Percentiles rank a stretch among this genome's conserved stretches.
Conservation (phyloP, 192 early-diverging fungal species). For the Coemansia sp. region DNA sequence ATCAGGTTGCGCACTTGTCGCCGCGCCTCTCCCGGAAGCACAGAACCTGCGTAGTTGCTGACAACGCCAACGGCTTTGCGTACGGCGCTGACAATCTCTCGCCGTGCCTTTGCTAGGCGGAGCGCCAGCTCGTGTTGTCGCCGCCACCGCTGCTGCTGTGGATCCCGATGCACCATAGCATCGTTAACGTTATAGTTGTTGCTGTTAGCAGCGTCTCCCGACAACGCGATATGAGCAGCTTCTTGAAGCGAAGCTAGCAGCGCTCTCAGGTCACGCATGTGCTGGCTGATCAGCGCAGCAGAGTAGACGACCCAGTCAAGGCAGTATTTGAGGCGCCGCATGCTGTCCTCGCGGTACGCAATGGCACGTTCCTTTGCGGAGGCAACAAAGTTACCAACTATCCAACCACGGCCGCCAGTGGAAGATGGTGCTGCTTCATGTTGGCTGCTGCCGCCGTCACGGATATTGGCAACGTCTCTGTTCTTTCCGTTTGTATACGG, state of each 20-base stretch:
- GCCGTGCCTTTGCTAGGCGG: conserved; percentile 62
- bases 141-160: neutral
- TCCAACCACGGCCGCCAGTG: conserved; percentile 12
- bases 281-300: conserved; percentile 68
- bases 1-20: conserved; percentile 83
- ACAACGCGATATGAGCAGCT: conserved; percentile 14
- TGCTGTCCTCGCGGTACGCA: conserved; percentile 85
- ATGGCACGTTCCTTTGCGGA: conserved; percentile 60
- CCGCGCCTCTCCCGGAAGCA: conserved; percentile 81
- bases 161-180: conserved; percentile 4
- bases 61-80: conserved; percentile 87
- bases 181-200: neutral
- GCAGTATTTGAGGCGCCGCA: conserved; percentile 87
- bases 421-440: neutral
- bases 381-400: conserved; percentile 36
- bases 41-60: conserved; percentile 80
- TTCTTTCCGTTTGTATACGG: neutral
- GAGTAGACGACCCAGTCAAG: conserved; percentile 88
- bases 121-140: conserved; percentile 31
- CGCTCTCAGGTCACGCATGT: conserved; percentile 64
- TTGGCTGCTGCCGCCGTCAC: neutral
- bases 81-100: conserved; percentile 84
- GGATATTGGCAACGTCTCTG: neutral
- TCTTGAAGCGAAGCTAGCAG: conserved; percentile 55
- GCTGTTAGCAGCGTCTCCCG: neutral